Evolutionary conservation across 352 stramenopile species (phyloP).

Genomic region (Globisporangium orthogonon): DNA sequence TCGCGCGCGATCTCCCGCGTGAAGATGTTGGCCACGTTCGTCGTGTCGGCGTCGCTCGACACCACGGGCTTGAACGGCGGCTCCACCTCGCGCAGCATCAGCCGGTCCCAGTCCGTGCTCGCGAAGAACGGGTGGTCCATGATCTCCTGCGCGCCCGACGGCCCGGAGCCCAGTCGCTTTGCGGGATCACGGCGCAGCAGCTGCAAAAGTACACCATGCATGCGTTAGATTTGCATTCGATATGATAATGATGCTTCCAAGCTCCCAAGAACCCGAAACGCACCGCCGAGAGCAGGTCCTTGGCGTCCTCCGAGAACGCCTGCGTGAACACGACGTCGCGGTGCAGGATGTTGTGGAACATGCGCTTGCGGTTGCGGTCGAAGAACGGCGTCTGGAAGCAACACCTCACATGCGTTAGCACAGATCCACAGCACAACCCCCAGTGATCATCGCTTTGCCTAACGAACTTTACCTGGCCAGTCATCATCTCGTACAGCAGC

Average conservation of each 20-base stretch:
- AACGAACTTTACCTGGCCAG: slow-evolving; percentile 34
- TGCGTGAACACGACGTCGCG: slow-evolving; percentile 83
- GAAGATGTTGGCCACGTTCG: slow-evolving; percentile 87
- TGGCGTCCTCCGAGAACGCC: slow-evolving; percentile 85
- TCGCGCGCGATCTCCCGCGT: slow-evolving; percentile 81
- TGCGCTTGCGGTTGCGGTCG: slow-evolving; percentile 92
- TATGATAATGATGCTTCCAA: no score
- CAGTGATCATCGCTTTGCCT: no score
- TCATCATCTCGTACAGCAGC: slow-evolving; percentile 95
- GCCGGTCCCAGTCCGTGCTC: slow-evolving; percentile 78
- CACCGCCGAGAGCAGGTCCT: slow-evolving; percentile 70
- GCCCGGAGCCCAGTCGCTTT: slow-evolving; percentile 74
- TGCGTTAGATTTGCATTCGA: no score
- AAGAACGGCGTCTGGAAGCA: slow-evolving; percentile 88
- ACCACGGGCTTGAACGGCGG: slow-evolving; percentile 85
- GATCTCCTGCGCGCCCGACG: slow-evolving; percentile 83
- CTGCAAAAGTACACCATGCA: slow-evolving; percentile 8
- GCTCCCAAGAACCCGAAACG: slow-evolving; percentile 1
- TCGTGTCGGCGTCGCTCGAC: slow-evolving; percentile 74
- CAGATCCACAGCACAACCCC: not conserved
- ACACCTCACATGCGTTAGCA: not conserved
- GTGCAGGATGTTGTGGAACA: slow-evolving; percentile 93
- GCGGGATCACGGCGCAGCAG: slow-evolving; percentile 79
- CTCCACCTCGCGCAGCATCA: slow-evolving; percentile 78
- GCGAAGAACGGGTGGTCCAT: slow-evolving; percentile 89